These are phyloP conservation scores for Paratinospora sagittata DNA, from an alignment of 164 flowering plant genomes.

Conservation along the genomic window DNA sequence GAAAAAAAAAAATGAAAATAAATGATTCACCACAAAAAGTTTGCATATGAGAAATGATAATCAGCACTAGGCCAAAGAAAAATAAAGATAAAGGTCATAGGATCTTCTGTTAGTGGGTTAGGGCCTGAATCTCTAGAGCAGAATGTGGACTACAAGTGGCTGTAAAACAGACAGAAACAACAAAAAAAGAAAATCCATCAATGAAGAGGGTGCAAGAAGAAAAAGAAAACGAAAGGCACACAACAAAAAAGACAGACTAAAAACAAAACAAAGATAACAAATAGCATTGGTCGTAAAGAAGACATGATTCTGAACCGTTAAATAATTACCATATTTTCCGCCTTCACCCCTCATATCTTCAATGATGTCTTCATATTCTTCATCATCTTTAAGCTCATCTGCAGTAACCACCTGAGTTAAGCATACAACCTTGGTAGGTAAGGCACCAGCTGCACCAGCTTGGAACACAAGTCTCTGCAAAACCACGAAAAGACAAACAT, in stretches of 20 bases:
- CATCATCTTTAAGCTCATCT: slow-evolving; percentile 82
- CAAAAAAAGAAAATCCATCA: slow-evolving; percentile 23
- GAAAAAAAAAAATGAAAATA: too few relatives aligned
- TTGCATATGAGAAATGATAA: too few relatives aligned
- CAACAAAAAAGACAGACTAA: neutral
- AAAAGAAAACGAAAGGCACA: too few relatives aligned
- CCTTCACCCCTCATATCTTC: slow-evolving; percentile 93
- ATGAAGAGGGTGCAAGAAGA: neutral
- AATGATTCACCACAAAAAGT: too few relatives aligned
- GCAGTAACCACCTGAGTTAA: slow-evolving; percentile 65
- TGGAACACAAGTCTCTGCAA: slow-evolving; percentile 72
- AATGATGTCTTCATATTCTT: slow-evolving; percentile 83
- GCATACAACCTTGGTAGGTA: slow-evolving; percentile 72
- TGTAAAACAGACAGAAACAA: slow-evolving; percentile 45
- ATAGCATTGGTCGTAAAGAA: neutral
- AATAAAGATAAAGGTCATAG: too few relatives aligned
- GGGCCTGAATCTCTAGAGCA: too few relatives aligned
- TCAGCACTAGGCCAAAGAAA: too few relatives aligned
- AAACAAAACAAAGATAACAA: too few relatives aligned
- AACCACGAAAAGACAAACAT: neutral
- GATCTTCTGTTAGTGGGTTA: too few relatives aligned
- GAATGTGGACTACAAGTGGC: too few relatives aligned
- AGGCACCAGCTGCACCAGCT: slow-evolving; percentile 46
- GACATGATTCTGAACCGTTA: neutral
- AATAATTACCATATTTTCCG: slow-evolving; percentile 62